Conservation (phyloP, 2,329 filamentous ascomycete genomes). For the Coniochaeta sp. region DNA sequence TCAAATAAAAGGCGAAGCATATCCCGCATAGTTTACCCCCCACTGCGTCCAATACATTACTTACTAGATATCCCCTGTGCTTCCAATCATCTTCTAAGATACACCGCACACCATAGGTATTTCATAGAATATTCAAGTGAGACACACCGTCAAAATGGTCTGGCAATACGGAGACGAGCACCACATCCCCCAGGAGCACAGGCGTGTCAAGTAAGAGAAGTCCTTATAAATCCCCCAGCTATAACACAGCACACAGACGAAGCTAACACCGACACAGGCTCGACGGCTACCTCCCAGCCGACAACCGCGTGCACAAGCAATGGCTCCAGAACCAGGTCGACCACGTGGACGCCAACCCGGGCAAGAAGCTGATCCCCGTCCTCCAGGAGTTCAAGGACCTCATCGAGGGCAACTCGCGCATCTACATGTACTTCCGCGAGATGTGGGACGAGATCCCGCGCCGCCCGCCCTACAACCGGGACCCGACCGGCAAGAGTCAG, state of each 20-base stretch:
- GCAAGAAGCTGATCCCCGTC: conserved; percentile 48
- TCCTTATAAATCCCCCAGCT: too few relatives aligned
- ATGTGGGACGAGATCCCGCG: conserved; percentile 64
- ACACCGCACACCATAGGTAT: too few relatives aligned
- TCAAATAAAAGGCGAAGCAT: too few relatives aligned
- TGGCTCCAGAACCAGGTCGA: conserved; percentile 54
- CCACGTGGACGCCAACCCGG: conserved; percentile 42
- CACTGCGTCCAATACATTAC: too few relatives aligned
- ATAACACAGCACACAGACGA: too few relatives aligned
- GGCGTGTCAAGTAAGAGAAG: conserved; percentile 34
- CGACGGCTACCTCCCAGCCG: conserved; percentile 56
- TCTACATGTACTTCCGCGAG: conserved; percentile 59
- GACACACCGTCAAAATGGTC: conserved; percentile 33
- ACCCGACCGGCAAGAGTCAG: conserved; percentile 55
- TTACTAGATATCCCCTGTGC: too few relatives aligned
- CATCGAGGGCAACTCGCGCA: conserved; percentile 55
- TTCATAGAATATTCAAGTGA: background rate
- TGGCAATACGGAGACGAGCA: conserved; percentile 43
- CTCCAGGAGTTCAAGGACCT: conserved; percentile 58
- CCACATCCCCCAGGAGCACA: conserved; percentile 41
- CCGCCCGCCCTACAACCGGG: conserved; percentile 51
- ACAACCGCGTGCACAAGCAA: conserved; percentile 54
- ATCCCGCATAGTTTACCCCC: too few relatives aligned
- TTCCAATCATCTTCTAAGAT: too few relatives aligned
- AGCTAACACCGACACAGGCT: conserved; percentile 25